Conservation (phyloP, 1,284 basidiomycete species). For the Cutaneotrichosporon dermatis region DNA sequence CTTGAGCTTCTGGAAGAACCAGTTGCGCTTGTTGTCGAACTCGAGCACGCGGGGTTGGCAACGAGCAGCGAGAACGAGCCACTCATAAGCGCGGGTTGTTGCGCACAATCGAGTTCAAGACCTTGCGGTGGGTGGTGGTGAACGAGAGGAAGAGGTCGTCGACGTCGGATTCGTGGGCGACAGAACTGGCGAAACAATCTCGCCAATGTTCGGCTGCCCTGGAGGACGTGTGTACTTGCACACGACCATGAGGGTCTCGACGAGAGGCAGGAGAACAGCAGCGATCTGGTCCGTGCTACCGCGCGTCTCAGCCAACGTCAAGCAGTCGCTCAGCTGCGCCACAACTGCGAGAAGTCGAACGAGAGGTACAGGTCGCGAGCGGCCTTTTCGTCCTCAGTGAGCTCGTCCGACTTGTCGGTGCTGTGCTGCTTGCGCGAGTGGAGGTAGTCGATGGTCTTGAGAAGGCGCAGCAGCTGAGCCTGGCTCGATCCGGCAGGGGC, state of each 20-base stretch:
- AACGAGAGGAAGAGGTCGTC: constrained; percentile 86
- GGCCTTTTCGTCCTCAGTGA: constrained; percentile 59
- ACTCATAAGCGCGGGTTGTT: constrained; percentile 98
- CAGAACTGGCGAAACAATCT: constrained; percentile 52
- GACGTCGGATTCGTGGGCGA: constrained; percentile 60
- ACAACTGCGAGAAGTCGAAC: constrained; percentile 79
- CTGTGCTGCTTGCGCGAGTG: constrained; percentile 58
- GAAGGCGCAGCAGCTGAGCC: constrained; percentile 82
- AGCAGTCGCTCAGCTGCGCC: constrained; percentile 79
- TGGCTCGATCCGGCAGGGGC: constrained; percentile 86
- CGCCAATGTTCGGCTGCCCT: not conserved
- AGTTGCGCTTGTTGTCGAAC: constrained; percentile 99
- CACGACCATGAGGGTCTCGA: constrained; percentile 95
- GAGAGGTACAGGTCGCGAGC: constrained; percentile 79
- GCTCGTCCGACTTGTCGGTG: constrained; percentile 27
- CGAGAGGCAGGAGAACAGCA: constrained; percentile 82
- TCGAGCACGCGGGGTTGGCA: constrained; percentile 91
- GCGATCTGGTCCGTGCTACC: constrained; percentile 79
- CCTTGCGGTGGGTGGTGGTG: constrained; percentile 89
- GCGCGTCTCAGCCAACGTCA: constrained; percentile 73
- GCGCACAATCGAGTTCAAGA: constrained; percentile 94
- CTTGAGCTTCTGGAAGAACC: constrained; percentile 95
- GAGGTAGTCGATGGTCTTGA: constrained; percentile 96
- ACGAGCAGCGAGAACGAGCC: constrained; percentile 96
- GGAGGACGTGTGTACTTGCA: constrained; percentile 66